These are phyloP conservation scores for Calonectria henricotiae DNA, from an alignment of 2,329 filamentous ascomycete species.

Conservation along the genomic window DNA sequence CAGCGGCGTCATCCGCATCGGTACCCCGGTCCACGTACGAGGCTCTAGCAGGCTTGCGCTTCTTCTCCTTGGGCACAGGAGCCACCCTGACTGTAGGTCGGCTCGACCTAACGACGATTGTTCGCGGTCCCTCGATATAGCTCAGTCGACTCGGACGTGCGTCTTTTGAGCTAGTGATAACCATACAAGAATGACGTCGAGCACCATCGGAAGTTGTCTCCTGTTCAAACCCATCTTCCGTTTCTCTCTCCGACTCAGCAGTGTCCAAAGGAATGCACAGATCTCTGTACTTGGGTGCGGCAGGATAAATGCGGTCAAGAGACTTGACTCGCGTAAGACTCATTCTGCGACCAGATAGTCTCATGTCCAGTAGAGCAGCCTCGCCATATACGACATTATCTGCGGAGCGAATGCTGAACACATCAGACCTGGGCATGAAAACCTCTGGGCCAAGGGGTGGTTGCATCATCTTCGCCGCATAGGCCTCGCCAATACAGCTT, in stretches of 20 bases:
- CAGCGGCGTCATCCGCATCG: conserved; percentile 54
- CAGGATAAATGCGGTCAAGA: conserved; percentile 57
- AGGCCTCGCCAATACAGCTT: conserved; percentile 58
- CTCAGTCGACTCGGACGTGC: conserved; percentile 46
- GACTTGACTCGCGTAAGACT: conserved; percentile 58
- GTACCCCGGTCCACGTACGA: conserved; percentile 62
- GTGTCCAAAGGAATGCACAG: conserved; percentile 50
- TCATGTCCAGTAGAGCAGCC: conserved; percentile 60
- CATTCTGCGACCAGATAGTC: conserved; percentile 48
- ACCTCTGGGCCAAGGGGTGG: conserved; percentile 46
- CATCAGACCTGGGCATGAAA: conserved; percentile 56
- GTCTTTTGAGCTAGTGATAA: conserved; percentile 47
- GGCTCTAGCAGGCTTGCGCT: conserved; percentile 49
- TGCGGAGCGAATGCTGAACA: conserved; percentile 55
- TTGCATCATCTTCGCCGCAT: conserved; percentile 44
- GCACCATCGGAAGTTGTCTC: conserved; percentile 24
- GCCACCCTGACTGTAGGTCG: conserved; percentile 53
- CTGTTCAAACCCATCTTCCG: conserved; percentile 33
- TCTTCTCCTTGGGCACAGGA: conserved; percentile 53
- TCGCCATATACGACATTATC: conserved; percentile 62
- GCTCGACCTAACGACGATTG: conserved; percentile 54
- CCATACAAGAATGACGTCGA: conserved; percentile 53
- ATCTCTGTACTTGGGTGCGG: conserved; percentile 55
- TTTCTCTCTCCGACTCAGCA: conserved; percentile 45
- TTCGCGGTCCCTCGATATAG: conserved; percentile 53